A percentile compares a stretch with the other conserved stretches of the same genome.
Conservation (phyloP, 805 yeast genomes). For the Cyberlindnera misumaiensis region DNA sequence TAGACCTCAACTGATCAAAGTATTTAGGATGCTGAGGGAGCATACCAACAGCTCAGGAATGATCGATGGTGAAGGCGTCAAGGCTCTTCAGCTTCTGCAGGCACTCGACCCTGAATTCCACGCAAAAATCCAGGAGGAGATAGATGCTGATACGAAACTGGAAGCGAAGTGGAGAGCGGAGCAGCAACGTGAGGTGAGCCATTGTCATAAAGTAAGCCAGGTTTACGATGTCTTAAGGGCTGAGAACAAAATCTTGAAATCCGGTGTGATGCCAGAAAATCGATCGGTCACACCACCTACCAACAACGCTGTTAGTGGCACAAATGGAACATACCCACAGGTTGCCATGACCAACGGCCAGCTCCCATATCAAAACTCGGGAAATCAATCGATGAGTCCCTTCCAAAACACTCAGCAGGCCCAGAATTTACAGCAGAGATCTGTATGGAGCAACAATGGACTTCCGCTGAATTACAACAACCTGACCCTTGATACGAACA, state of each 20-base stretch:
- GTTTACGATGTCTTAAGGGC: constrained; percentile 10
- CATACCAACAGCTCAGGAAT: constrained; percentile 20
- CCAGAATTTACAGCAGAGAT: not conserved
- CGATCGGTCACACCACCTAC: constrained; percentile 4
- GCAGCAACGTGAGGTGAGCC: constrained; percentile 30
- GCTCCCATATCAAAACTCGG: constrained; percentile 2
- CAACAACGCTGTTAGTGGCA: constrained; percentile 1
- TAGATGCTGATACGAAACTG: constrained; percentile 26
- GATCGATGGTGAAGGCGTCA: constrained; percentile 19
- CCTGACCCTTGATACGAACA: constrained; percentile 8
- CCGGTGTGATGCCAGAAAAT: constrained; percentile 1
- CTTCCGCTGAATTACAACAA: constrained; percentile 3
- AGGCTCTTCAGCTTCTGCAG: constrained; percentile 13
- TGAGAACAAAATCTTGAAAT: constrained; percentile 13
- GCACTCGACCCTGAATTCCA: constrained; percentile 11
- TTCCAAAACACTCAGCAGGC: not conserved
- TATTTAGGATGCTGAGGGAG: constrained; percentile 10
- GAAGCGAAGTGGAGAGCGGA: constrained; percentile 35
- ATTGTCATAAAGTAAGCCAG: constrained; percentile 22
- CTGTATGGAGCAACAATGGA: constrained; percentile 9
- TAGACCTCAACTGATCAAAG: constrained; percentile 9
- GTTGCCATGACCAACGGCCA: constrained; percentile 1
- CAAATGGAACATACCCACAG: not conserved
- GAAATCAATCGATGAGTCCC: not conserved
- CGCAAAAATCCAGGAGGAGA: constrained; percentile 21